phyloP scores from a whole-genome alignment of 371 early-diverging fungal genomes.

The Smittium culicis region DNA sequence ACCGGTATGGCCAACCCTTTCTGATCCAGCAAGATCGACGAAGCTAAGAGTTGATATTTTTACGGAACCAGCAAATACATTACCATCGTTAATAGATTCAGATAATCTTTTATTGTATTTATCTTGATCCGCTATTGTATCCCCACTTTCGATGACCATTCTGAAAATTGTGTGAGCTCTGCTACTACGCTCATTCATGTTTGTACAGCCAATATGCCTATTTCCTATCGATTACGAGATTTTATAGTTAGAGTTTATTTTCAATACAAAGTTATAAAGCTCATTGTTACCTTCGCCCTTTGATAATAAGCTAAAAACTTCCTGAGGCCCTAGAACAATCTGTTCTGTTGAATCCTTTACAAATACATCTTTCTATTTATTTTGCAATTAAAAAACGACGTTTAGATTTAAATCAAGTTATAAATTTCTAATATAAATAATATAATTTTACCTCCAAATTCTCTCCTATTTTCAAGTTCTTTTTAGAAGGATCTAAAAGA shows the following conservation, averaged over 20 bases:
- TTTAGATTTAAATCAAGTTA: slow-evolving; percentile 1
- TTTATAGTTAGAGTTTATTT: too few relatives aligned
- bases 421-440: slow-evolving; percentile 16
- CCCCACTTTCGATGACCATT: slow-evolving; percentile 50
- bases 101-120: slow-evolving; percentile 1
- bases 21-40: slow-evolving; percentile 89
- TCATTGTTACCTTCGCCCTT: slow-evolving; percentile 49
- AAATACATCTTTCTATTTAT: slow-evolving; percentile 54
- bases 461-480: slow-evolving; percentile 68
- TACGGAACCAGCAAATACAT: slow-evolving; percentile 30
- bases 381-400: slow-evolving; percentile 17
- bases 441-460: slow-evolving; percentile 39
- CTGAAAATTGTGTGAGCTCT: slow-evolving; percentile 86
- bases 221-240: too few relatives aligned
- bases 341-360: slow-evolving; percentile 77
- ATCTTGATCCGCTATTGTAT: slow-evolving; percentile 13
- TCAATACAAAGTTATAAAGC: too few relatives aligned
- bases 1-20: slow-evolving; percentile 85
- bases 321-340: slow-evolving; percentile 65
- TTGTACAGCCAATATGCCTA: slow-evolving; percentile 64
- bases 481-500: slow-evolving; percentile 44
- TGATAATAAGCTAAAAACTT: slow-evolving; percentile 62
- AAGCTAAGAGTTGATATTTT: slow-evolving; percentile 42
- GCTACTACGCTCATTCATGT: slow-evolving; percentile 73
- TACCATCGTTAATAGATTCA: slow-evolving; percentile 4